A percentile compares a stretch with the other conserved stretches of the same genome.
Conservation (phyloP, 2,329 filamentous ascomycete species). For the Alternaria incomplexa region DNA sequence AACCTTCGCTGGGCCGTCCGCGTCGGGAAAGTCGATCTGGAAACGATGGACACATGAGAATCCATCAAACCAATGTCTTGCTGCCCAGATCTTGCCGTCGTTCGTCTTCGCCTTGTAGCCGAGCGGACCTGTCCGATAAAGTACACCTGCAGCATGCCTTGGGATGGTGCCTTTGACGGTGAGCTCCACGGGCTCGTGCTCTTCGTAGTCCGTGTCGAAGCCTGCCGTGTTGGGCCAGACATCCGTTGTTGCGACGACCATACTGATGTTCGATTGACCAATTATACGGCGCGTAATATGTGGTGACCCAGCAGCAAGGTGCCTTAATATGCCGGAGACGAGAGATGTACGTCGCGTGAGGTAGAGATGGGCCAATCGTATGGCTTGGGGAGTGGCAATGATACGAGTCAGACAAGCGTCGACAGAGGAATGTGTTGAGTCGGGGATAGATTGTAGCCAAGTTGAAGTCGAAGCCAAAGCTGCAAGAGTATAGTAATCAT, state of each 20-base stretch:
- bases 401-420: neutral
- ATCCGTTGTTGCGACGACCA: slow-evolving; percentile 20
- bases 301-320: neutral
- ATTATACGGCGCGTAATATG: neutral
- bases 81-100: slow-evolving; percentile 62
- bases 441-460: neutral
- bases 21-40: slow-evolving; percentile 61
- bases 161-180: slow-evolving; percentile 71
- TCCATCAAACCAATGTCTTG: slow-evolving; percentile 83
- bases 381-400: neutral
- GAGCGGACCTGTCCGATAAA: slow-evolving; percentile 73
- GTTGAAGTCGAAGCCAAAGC: neutral
- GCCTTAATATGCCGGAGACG: neutral
- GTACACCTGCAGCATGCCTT: slow-evolving; percentile 70
- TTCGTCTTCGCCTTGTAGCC: slow-evolving; percentile 67
- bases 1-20: slow-evolving; percentile 54
- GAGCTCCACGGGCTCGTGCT: slow-evolving; percentile 69
- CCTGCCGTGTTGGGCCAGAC: slow-evolving; percentile 41
- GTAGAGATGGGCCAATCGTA: neutral
- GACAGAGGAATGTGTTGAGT: neutral
- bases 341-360: neutral
- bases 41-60: slow-evolving; percentile 76
- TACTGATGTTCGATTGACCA: neutral
- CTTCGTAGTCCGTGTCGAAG: slow-evolving; percentile 71
- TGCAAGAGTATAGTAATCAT: neutral